Evolutionary conservation across 208 protist species (phyloP).

Genomic region (Kentomonas sorsogonicus): DNA sequence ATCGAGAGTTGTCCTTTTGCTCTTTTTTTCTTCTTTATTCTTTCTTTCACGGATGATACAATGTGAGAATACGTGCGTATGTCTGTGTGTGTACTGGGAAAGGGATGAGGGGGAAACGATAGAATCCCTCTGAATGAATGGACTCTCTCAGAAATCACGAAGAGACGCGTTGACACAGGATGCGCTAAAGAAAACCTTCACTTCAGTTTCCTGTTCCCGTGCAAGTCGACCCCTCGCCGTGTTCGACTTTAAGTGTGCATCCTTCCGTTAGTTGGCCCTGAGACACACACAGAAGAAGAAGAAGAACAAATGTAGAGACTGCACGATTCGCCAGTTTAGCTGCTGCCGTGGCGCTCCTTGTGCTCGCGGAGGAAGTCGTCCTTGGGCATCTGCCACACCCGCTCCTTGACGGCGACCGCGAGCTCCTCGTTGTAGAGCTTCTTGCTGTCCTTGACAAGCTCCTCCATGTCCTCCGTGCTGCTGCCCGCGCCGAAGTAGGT

Average conservation of each 20-base stretch:
- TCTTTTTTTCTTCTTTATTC: too few relatives aligned
- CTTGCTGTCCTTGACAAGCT: conserved; percentile 41
- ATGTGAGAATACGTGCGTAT: too few relatives aligned
- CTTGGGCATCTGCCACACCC: conserved; percentile 70
- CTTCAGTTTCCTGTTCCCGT: too few relatives aligned
- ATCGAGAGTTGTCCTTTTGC: too few relatives aligned
- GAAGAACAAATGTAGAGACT: not conserved
- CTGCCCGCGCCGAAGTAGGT: conserved; percentile 60
- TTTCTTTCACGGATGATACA: too few relatives aligned
- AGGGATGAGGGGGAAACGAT: not conserved
- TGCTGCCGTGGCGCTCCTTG: conserved; percentile 6
- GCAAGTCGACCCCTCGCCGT: too few relatives aligned
- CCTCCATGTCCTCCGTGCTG: conserved; percentile 28
- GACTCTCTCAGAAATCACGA: not conserved
- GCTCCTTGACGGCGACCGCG: conserved; percentile 70
- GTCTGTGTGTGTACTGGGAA: not conserved
- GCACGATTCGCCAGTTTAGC: too few relatives aligned
- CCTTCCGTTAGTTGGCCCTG: too few relatives aligned
- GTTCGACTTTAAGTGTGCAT: too few relatives aligned
- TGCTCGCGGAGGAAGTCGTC: conserved; percentile 59
- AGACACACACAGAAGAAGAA: not conserved
- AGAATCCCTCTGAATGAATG: not conserved
- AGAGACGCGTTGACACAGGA: not conserved
- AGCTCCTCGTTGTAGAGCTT: conserved; percentile 83
- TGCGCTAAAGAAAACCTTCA: not conserved